Evolutionary conservation across 768 basidiomycete genomes (phyloP).

Genomic region (Pluteus cervinus): DNA sequence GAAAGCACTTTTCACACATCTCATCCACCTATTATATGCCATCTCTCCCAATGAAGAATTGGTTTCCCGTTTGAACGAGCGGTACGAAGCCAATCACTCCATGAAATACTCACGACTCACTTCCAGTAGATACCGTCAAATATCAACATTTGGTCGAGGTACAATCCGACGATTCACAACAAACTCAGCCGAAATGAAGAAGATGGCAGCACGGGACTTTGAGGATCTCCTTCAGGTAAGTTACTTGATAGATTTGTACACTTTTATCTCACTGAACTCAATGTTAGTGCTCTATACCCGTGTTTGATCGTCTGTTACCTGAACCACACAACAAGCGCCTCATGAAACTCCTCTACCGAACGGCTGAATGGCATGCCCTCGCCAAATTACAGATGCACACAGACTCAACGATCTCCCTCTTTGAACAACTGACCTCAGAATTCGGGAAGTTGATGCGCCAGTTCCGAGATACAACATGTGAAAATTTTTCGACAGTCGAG

Average conservation of each 20-base stretch:
- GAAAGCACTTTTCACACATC: constrained; percentile 30
- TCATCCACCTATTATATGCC: constrained; percentile 23
- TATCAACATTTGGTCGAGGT: constrained; percentile 22
- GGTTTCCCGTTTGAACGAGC: constrained; percentile 14
- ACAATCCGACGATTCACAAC: constrained; percentile 28
- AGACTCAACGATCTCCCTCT: constrained; percentile 18
- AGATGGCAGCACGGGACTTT: constrained; percentile 31
- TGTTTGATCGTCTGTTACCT: constrained; percentile 27
- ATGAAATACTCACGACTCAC: not conserved
- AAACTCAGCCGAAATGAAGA: constrained; percentile 29
- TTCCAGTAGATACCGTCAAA: constrained; percentile 16
- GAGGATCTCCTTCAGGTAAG: constrained; percentile 38
- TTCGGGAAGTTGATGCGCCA: constrained; percentile 21
- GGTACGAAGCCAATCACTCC: constrained; percentile 10
- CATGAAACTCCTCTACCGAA: constrained; percentile 24
- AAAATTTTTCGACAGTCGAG: not conserved
- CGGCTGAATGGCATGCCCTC: constrained; percentile 32
- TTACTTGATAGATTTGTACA: not conserved
- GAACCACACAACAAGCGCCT: constrained; percentile 18
- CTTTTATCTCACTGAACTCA: not conserved
- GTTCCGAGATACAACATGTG: constrained; percentile 21
- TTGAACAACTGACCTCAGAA: constrained; percentile 16
- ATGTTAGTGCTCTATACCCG: constrained; percentile 25
- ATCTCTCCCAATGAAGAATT: constrained; percentile 8
- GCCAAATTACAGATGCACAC: constrained; percentile 36